Evolutionary conservation across 2,329 filamentous ascomycete species (phyloP).

Genomic region (Penicillium olsonii): DNA sequence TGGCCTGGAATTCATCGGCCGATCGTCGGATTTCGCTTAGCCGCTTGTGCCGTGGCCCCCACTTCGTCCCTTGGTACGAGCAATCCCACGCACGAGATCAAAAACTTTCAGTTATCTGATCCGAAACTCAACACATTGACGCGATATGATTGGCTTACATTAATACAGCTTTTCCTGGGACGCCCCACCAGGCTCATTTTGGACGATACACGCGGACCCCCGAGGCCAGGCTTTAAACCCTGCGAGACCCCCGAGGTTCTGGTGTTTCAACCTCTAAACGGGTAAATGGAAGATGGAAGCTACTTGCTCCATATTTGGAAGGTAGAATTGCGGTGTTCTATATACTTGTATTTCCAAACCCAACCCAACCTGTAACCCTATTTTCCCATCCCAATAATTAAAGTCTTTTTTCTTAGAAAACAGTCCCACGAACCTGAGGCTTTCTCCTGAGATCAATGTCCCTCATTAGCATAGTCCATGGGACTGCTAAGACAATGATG

Average conservation of each 20-base stretch:
- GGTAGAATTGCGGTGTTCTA: not conserved
- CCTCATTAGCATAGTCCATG: constrained; percentile 50
- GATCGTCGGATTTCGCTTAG: constrained; percentile 4
- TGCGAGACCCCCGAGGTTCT: not conserved
- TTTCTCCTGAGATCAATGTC: constrained; percentile 54
- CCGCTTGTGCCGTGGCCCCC: constrained; percentile 1
- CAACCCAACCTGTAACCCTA: not conserved
- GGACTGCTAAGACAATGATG: constrained; percentile 45
- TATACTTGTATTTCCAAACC: not conserved
- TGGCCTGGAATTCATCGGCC: not conserved
- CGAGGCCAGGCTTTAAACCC: not conserved
- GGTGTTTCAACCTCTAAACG: not conserved
- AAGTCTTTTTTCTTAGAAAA: constrained; percentile 41
- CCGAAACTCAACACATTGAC: not conserved
- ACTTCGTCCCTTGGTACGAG: not conserved
- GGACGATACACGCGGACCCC: not conserved
- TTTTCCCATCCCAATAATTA: not conserved
- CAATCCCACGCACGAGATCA: not conserved
- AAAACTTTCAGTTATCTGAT: constrained; percentile 5
- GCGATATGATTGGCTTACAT: not conserved
- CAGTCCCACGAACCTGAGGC: constrained; percentile 53
- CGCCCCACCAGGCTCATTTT: not conserved
- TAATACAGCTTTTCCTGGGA: not conserved
- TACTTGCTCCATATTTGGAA: not conserved
- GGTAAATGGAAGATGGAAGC: not conserved